These are phyloP conservation scores for Nemania bipapillata DNA, from an alignment of 2,329 filamentous ascomycete species.

Conservation along the genomic window DNA sequence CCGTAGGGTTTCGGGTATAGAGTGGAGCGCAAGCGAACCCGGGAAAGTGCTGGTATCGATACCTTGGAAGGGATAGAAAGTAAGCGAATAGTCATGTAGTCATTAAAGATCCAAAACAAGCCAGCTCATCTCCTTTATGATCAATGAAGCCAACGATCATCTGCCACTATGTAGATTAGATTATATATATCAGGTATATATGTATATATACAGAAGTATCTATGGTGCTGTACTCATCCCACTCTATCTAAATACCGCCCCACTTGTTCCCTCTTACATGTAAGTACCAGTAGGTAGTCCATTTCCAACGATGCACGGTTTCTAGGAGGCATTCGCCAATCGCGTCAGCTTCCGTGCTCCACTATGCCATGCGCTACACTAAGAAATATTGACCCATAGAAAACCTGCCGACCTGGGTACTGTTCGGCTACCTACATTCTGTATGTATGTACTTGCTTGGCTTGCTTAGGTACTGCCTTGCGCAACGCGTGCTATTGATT, in stretches of 20 bases:
- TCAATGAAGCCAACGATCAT: slow-evolving; percentile 13
- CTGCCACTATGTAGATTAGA: not conserved
- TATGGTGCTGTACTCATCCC: slow-evolving; percentile 8
- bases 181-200: not conserved
- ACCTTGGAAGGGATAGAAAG: not conserved
- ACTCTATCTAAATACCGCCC: slow-evolving; percentile 3
- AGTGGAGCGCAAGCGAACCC: slow-evolving; percentile 20
- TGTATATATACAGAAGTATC: not conserved
- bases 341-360: slow-evolving; percentile 41
- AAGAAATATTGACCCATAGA: slow-evolving; percentile 20
- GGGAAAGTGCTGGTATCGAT: not conserved
- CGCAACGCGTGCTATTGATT: slow-evolving; percentile 11
- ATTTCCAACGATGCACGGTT: slow-evolving; percentile 8
- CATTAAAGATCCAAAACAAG: not conserved
- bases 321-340: slow-evolving; percentile 37
- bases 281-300: not conserved
- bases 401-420: not conserved
- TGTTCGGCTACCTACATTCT: not conserved
- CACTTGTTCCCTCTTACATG: slow-evolving; percentile 10
- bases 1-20: slow-evolving; percentile 18
- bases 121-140: not conserved
- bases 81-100: not conserved
- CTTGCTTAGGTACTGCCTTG: slow-evolving; percentile 4
- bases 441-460: too few relatives aligned
- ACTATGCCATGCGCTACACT: slow-evolving; percentile 7